Percentiles rank a stretch among this genome's conserved stretches.
Conservation (phyloP, 371 early-diverging fungal species). For the Syncephalastrum contaminatum region DNA sequence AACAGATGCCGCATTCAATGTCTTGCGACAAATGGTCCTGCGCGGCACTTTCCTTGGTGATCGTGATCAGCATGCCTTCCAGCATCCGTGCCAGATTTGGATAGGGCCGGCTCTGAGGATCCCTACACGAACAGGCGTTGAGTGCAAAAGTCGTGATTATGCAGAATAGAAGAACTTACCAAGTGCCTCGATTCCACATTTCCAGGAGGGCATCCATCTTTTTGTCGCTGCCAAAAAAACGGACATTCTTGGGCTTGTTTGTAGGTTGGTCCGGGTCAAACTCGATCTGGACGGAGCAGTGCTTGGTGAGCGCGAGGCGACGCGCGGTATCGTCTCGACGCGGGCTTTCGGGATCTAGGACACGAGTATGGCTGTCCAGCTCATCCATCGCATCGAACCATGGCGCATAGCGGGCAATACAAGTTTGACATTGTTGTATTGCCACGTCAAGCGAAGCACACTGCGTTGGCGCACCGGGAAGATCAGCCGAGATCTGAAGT, state of each 20-base stretch:
- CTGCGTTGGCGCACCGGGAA: slow-evolving; percentile 17
- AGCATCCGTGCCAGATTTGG: slow-evolving; percentile 11
- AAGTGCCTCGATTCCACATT: slow-evolving; percentile 19
- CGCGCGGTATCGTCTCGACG: slow-evolving; percentile 33
- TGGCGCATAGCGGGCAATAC: slow-evolving; percentile 1
- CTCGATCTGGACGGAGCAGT: slow-evolving; percentile 43
- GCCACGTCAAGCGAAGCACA: neutral
- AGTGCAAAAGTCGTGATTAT: neutral
- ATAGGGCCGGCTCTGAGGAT: slow-evolving; percentile 1
- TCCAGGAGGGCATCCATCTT: slow-evolving; percentile 21
- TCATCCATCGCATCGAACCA: slow-evolving; percentile 42
- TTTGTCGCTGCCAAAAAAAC: slow-evolving; percentile 43
- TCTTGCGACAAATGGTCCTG: slow-evolving; percentile 19
- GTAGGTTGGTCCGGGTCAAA: slow-evolving; percentile 25
- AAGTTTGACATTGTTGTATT: slow-evolving; percentile 12
- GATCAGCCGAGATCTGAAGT: slow-evolving; percentile 10
- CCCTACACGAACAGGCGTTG: neutral
- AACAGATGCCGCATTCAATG: slow-evolving; percentile 46
- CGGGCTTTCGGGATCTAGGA: slow-evolving; percentile 42
- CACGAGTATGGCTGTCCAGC: slow-evolving; percentile 33
- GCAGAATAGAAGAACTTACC: too few species aligned
- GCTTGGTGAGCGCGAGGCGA: slow-evolving; percentile 40
- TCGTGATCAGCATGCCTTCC: neutral
- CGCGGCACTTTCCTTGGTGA: neutral
- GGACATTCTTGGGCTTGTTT: slow-evolving; percentile 16